Base-by-base conservation (phyloP, 2,329 filamentous ascomycete species). In the Sphaerulina musiva region DNA sequence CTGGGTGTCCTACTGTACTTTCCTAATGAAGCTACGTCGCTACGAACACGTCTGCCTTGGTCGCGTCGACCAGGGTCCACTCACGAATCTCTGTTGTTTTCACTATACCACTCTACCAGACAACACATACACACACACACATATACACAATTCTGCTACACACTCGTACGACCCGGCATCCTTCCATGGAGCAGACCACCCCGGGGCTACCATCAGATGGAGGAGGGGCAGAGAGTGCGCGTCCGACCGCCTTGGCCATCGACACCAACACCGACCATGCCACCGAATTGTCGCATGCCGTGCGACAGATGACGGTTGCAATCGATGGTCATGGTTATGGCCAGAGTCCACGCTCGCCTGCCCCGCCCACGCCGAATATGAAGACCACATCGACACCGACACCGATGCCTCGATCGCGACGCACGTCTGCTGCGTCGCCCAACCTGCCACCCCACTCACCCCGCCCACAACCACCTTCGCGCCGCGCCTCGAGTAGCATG, bases 401-500 rank as follows among this genome's bases (percentile, higher is more conserved):
- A 29, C 26, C 26, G 26, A 60, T 54, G n/a, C 52, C 59, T 1
- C 39, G 50, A 6, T 54, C 55, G 40, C 57, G 60, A 29, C 56
- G 54, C n/a, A 38, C 59, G 3, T 62, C 58, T 11, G 54, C 58
- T 8, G 51, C 51, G 3, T 51, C 56, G 8, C 51, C 56, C 4
- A 50, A 46, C 17, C 40, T 42, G 8, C 45, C 51, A 12, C 42
- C 50, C 53, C 53, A 55, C n/a, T 61, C 55, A 8, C 57, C 58
- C 8, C 47, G 53, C 50, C 54, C 51, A 32, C 53, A 40, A 43
- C 53, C 52, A 43, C 54, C 42, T 36, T 50, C 57, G 36, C 64
- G 62, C 14, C 57, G 65, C 17, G 44, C 62, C 2, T 66, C 63
- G n/a, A 67, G 65, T 56, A 62, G 60, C n/a, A 64, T 62, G 54